Evolutionary conservation across 257 asterid species (phyloP), one percentile per base, ranked within the genome.

Genomic region (Perilla frutescens): DNA sequence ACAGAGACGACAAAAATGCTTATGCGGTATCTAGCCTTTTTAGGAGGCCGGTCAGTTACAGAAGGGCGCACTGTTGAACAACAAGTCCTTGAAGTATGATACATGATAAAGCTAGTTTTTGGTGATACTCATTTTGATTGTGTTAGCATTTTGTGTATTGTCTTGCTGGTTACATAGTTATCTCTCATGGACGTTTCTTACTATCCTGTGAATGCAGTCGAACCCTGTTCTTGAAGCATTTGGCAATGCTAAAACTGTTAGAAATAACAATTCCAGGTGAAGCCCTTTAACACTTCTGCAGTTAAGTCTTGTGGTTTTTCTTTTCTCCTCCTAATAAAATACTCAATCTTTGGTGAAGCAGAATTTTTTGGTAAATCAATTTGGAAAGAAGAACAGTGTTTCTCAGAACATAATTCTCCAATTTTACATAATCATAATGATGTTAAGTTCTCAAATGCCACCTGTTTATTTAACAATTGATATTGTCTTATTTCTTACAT

Each of bases 191-290:
- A 76, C 65, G 34, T 76, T 69, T 68, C 75, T 58, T 69, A 64
- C 62, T 69, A 66, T 73, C 43, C 65, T 66, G 58, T 70, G 74
- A 78, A 75, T 82, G 91, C 95, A 94, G 98, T 94, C 98, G 75
- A 94, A 94, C 81, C 98, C 98, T 29, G 98, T 94, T 85, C 97
- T 94, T 56, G 98, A 94, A 88, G 98, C 98, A 77, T 94, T 94
- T 81, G 98, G 98, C 72, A 93, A 93, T 84, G 98, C 98, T 51
- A 93, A 93, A 84, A 93, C 98, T 73, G 97, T 93, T 74, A 82
- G 98, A 86, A 93, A 93, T 79, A 93, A 93, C 81, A 93, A 93
- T 85, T 93, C 98, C 88, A 93, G 98, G 98, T 89, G 83, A 86
- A 74, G 74, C 72, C 71, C 82, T 79, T 76, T 68, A 51, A 71